Evolutionary conservation across 139 green algal species (phyloP).

Genomic region (Nannochloris sp.): DNA sequence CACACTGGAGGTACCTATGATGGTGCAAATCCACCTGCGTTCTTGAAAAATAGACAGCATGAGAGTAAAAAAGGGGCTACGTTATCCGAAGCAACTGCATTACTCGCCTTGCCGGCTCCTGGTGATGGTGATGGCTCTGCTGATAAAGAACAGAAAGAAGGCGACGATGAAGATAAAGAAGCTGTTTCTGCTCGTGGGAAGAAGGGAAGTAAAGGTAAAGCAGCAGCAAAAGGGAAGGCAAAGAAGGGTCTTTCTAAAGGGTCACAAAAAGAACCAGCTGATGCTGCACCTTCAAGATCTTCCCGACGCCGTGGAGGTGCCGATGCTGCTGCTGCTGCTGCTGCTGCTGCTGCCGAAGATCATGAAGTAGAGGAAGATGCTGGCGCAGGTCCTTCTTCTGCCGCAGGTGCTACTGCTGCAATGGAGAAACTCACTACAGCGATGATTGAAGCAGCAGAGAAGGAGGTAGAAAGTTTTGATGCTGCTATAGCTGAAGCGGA

Average conservation of each 20-base stretch:
- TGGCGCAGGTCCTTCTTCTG: not conserved
- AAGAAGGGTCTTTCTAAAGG: not conserved
- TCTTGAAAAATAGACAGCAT: conserved; percentile 12
- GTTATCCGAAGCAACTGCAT: not conserved
- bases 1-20: conserved; percentile 38
- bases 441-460: not conserved
- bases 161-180: not conserved
- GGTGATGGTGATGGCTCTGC: not conserved
- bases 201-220: not conserved
- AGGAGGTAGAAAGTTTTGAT: conserved; percentile 1
- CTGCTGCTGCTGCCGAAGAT: not conserved
- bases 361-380: not conserved
- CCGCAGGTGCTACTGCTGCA: not conserved
- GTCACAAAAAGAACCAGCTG: not conserved
- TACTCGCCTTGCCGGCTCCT: not conserved
- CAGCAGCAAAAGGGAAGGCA: not conserved
- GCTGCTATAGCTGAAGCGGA: conserved; percentile 2
- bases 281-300: no score
- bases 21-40: conserved; percentile 58
- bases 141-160: not conserved
- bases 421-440: not conserved
- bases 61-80: not conserved
- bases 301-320: no score
- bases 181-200: not conserved
- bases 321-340: not conserved